phyloP scores from a whole-genome alignment of 2,329 filamentous ascomycete species.

The Chrysosporium keratinophilum region DNA sequence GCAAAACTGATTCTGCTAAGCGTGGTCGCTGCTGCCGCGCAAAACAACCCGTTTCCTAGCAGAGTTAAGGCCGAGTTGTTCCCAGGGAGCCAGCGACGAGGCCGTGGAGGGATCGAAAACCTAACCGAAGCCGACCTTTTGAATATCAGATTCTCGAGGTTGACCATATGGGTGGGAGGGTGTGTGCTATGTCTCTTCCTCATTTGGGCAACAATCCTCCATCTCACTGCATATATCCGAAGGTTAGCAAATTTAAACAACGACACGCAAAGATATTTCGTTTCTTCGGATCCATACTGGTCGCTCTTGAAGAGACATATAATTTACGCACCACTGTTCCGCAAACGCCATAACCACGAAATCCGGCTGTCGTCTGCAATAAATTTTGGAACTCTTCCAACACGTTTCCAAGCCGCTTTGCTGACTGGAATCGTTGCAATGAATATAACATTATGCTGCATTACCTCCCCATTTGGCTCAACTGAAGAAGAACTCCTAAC shows the following conservation, averaged over 20 bases:
- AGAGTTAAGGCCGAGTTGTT: too few species aligned
- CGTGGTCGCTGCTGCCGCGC: too few species aligned
- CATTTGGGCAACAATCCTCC: slow-evolving; percentile 54
- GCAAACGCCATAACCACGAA: slow-evolving; percentile 37
- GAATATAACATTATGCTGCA: slow-evolving; percentile 43
- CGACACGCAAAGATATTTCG: slow-evolving; percentile 70
- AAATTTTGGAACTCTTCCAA: slow-evolving; percentile 39
- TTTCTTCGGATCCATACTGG: slow-evolving; percentile 46
- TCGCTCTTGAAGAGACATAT: slow-evolving; percentile 61
- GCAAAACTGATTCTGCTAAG: too few species aligned
- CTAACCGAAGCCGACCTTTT: slow-evolving; percentile 16
- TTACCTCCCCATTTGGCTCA: slow-evolving; percentile 34
- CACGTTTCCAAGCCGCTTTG: slow-evolving; percentile 37
- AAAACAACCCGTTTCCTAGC: too few species aligned
- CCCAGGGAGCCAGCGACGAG: too few species aligned
- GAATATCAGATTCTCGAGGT: slow-evolving; percentile 49
- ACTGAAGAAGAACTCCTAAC: slow-evolving; percentile 28
- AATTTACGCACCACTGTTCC: slow-evolving; percentile 39
- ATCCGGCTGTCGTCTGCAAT: slow-evolving; percentile 36
- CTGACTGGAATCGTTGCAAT: slow-evolving; percentile 33
- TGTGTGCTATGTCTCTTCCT: slow-evolving; percentile 54
- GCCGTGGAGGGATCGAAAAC: background rate
- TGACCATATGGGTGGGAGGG: slow-evolving; percentile 54
- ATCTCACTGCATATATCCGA: slow-evolving; percentile 57
- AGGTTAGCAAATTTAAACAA: slow-evolving; percentile 66